phyloP scores from a whole-genome alignment of 2,329 filamentous ascomycete genomes.

The Tolypocladium tundrense region DNA sequence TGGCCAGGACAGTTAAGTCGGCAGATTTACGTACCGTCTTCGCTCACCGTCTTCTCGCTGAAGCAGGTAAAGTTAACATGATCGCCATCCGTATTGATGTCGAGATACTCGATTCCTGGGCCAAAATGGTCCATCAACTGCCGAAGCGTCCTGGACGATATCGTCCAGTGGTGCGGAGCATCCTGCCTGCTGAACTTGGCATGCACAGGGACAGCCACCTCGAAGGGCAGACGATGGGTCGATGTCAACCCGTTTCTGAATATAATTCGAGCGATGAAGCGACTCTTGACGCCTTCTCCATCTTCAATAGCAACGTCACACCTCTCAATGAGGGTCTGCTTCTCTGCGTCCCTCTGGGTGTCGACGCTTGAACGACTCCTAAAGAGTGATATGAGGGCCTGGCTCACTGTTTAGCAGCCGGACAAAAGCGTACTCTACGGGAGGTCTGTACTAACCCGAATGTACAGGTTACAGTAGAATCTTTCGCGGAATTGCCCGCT shows the following conservation, averaged over 20 bases:
- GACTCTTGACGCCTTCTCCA: slow-evolving; percentile 58
- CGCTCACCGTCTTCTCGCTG: slow-evolving; percentile 66
- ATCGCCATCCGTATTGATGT: slow-evolving; percentile 64
- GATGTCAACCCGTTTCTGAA: slow-evolving; percentile 70
- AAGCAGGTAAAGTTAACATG: slow-evolving; percentile 73
- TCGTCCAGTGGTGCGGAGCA: slow-evolving; percentile 61
- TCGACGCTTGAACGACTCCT: slow-evolving; percentile 54
- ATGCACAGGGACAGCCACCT: slow-evolving; percentile 62
- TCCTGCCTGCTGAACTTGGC: slow-evolving; percentile 61
- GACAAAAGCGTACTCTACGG: background rate
- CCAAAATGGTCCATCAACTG: slow-evolving; percentile 75
- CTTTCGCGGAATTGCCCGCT: slow-evolving; percentile 39
- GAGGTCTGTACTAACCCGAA: slow-evolving; percentile 39
- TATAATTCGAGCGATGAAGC: slow-evolving; percentile 62
- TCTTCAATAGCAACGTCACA: slow-evolving; percentile 69
- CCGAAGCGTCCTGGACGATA: slow-evolving; percentile 59
- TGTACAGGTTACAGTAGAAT: slow-evolving; percentile 69
- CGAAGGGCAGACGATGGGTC: slow-evolving; percentile 67
- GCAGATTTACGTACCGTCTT: slow-evolving; percentile 26
- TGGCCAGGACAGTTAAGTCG: background rate
- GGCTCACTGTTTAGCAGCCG: background rate
- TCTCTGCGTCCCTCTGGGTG: slow-evolving; percentile 44
- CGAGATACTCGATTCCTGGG: slow-evolving; percentile 68
- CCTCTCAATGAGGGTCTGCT: slow-evolving; percentile 59
- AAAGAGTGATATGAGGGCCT: slow-evolving; percentile 65